phyloP scores from a whole-genome alignment of 495 filamentous ascomycete genomes.

The Neurospora sp. region DNA sequence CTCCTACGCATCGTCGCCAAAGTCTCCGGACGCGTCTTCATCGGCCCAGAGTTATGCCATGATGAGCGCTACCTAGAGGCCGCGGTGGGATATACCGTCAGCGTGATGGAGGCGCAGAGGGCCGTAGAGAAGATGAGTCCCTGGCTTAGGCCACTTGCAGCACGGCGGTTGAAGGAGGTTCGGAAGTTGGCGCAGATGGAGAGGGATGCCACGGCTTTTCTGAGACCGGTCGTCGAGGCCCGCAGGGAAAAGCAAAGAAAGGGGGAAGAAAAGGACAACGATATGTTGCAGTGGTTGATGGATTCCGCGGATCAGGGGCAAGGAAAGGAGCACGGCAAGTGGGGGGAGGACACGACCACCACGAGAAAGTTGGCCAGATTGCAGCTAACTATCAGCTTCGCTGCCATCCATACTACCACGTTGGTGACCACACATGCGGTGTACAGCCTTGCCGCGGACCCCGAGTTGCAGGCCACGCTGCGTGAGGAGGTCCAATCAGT shows the following conservation, averaged over 20 bases:
- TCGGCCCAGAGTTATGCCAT: conserved; percentile 43
- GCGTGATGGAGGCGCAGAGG: conserved; percentile 26
- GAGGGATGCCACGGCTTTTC: conserved; percentile 16
- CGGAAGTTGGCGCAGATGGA: conserved; percentile 17
- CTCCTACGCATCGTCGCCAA: conserved; percentile 43
- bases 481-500: conserved; percentile 41
- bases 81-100: conserved; percentile 47
- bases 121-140: conserved; percentile 20
- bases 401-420: conserved; percentile 35
- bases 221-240: conserved; percentile 20
- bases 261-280: conserved; percentile 18
- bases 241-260: conserved; percentile 6
- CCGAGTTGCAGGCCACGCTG: conserved; percentile 35
- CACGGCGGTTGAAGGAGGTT: conserved; percentile 21
- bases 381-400: conserved; percentile 37
- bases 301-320: conserved; percentile 1
- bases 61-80: conserved; percentile 46
- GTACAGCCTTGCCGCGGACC: conserved; percentile 32
- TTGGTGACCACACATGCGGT: conserved; percentile 11
- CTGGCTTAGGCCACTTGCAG: conserved; percentile 23
- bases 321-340: conserved; percentile 7
- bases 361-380: conserved; percentile 18
- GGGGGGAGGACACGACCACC: conserved; percentile 8
- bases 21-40: conserved; percentile 47
- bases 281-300: conserved; percentile 34